Percentiles rank a stretch among this genome's conserved stretches.
Conservation (phyloP, 352 stramenopile species). For the Aphanomyces stellatus region DNA sequence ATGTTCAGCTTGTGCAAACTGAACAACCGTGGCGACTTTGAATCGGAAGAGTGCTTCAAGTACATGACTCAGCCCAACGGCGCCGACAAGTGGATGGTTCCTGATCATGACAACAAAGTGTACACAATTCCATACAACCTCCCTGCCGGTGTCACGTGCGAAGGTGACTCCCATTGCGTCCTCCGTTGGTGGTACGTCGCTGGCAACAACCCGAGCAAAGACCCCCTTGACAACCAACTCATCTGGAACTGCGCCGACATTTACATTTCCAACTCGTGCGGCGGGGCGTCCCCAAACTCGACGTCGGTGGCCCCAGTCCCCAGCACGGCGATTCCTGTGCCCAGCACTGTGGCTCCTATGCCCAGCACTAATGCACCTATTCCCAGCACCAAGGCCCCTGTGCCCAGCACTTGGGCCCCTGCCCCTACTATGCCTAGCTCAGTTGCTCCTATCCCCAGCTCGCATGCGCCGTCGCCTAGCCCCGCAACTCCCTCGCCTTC, state of each 20-base stretch:
- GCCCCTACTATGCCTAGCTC: neutral
- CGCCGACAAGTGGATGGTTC: conserved; percentile 13
- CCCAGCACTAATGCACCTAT: neutral
- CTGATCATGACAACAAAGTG: neutral
- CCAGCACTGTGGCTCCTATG: neutral
- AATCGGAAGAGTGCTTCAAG: conserved; percentile 6
- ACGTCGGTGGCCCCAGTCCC: neutral
- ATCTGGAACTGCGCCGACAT: conserved; percentile 27
- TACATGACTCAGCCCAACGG: conserved; percentile 26
- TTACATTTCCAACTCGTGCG: conserved; percentile 3
- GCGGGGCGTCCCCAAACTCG: neutral
- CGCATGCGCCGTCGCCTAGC: neutral
- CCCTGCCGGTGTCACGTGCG: conserved; percentile 16
- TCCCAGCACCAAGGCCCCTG: neutral
- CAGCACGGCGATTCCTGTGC: neutral
- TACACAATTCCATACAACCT: conserved; percentile 17
- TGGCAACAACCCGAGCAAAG: conserved; percentile 11
- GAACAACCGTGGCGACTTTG: neutral
- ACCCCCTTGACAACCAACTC: conserved; percentile 9
- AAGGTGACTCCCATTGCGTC: conserved; percentile 21
- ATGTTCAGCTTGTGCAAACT: conserved; percentile 36
- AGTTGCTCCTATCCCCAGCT: neutral
- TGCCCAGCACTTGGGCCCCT: neutral
- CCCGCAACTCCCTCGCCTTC: neutral
- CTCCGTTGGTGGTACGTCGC: conserved; percentile 21